These are phyloP conservation scores for Eudorina sp. DNA, from an alignment of 139 green algal species.

Conservation along the genomic window DNA sequence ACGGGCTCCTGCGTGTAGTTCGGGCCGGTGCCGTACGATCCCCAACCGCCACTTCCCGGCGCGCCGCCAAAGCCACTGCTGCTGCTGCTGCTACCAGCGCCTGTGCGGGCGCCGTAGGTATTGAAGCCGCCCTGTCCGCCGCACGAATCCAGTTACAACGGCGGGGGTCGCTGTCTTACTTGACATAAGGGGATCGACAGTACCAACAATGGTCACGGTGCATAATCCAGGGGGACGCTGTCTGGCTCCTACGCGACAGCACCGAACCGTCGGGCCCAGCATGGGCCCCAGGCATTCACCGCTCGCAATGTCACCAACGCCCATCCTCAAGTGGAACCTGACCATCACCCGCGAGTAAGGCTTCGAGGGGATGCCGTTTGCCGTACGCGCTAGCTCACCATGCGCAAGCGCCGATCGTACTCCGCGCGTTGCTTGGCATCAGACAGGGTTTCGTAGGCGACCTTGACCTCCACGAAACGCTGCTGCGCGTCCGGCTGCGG, in stretches of 20 bases:
- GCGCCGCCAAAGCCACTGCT: constrained; percentile 6
- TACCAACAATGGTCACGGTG: no score
- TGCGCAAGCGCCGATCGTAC: constrained; percentile 66
- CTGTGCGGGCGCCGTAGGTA: background rate
- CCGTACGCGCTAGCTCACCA: constrained; percentile 32
- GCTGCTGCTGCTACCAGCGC: constrained; percentile 12
- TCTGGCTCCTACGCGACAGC: no score
- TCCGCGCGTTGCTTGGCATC: constrained; percentile 58
- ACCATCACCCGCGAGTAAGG: no score
- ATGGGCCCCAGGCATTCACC: no score
- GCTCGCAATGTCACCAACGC: no score
- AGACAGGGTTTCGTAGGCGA: constrained; percentile 80
- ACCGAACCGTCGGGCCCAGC: no score
- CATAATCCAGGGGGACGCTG: no score
- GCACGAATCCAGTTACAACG: no score
- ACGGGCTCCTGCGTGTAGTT: constrained; percentile 13
- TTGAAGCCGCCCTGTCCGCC: constrained; percentile 23
- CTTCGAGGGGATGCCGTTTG: no score
- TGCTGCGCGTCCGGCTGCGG: constrained; percentile 69
- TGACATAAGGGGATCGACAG: no score
- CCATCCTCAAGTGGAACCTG: no score
- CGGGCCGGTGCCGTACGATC: background rate
- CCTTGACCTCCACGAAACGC: constrained; percentile 86
- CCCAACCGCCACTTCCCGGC: background rate
- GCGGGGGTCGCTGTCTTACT: no score